Percentiles rank a stretch among this genome's conserved stretches.
phyloP scores from a whole-genome alignment of 2,329 filamentous ascomycete genomes.

The Colletotrichum lupini region DNA sequence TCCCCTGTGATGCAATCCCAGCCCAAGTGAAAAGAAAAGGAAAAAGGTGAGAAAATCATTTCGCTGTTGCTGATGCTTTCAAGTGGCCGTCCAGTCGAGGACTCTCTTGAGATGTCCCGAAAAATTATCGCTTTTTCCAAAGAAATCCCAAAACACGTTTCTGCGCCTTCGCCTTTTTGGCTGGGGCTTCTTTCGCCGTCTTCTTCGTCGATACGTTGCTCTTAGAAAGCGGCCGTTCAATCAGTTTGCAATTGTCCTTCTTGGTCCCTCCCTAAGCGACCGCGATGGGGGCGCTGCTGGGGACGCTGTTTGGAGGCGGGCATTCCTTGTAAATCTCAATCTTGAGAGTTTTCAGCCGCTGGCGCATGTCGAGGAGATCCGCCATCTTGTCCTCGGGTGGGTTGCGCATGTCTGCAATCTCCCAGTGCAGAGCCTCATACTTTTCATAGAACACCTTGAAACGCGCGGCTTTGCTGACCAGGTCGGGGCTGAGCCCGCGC shows the following conservation, averaged over 20 bases:
- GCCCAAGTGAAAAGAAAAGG: not conserved
- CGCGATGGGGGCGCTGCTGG: constrained; percentile 31
- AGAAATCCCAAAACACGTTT: constrained; percentile 17
- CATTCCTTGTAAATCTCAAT: constrained; percentile 64
- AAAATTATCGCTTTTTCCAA: constrained; percentile 28
- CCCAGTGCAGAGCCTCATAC: constrained; percentile 67
- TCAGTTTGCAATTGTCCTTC: not conserved
- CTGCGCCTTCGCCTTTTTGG: not conserved
- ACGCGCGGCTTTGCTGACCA: constrained; percentile 63
- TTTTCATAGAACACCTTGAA: constrained; percentile 68
- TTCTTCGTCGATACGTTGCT: constrained; percentile 12
- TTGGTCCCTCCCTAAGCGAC: constrained; percentile 28
- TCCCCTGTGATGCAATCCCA: constrained; percentile 26
- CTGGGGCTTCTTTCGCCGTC: constrained; percentile 2
- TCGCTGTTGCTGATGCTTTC: constrained; percentile 36
- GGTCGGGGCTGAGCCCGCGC: constrained; percentile 54
- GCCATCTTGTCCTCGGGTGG: constrained; percentile 63
- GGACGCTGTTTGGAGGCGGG: constrained; percentile 38
- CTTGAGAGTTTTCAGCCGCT: constrained; percentile 67
- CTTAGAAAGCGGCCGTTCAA: not conserved
- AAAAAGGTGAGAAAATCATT: constrained; percentile 14
- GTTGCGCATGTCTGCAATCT: constrained; percentile 62
- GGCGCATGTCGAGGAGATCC: constrained; percentile 64
- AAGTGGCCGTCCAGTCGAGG: constrained; percentile 31
- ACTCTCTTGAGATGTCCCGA: constrained; percentile 24